Conservation (phyloP, 192 early-diverging fungal species). For the Coemansia interrupta region DNA sequence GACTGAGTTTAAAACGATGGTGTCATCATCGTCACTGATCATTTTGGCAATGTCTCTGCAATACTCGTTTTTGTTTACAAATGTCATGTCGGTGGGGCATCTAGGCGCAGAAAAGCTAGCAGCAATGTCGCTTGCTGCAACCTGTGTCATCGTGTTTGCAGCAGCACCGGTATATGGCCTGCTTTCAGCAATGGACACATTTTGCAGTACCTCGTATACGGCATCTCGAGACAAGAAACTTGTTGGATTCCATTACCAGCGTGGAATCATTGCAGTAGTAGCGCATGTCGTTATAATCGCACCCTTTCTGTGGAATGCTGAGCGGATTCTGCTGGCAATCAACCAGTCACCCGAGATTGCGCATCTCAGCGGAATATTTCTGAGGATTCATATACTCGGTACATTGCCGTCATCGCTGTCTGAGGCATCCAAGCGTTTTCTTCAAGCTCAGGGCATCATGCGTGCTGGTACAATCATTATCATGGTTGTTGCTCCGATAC, state of each 20-base stretch:
- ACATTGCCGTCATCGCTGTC: conserved; percentile 66
- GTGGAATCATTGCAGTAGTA: conserved; percentile 63
- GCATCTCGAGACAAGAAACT: conserved; percentile 53
- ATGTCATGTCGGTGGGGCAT: conserved; percentile 58
- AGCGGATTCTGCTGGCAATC: conserved; percentile 60
- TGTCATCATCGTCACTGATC: conserved; percentile 27
- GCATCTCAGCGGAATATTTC: conserved; percentile 52
- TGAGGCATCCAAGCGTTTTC: conserved; percentile 71
- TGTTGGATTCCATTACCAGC: conserved; percentile 23
- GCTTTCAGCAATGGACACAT: conserved; percentile 41
- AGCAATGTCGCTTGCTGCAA: conserved; percentile 57
- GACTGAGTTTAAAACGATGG: background rate
- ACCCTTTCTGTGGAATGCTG: conserved; percentile 65
- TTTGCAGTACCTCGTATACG: conserved; percentile 27
- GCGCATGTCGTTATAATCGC: conserved; percentile 55
- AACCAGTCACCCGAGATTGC: conserved; percentile 72
- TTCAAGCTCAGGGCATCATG: conserved; percentile 80
- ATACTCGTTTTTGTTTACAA: conserved; percentile 55
- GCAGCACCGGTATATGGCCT: conserved; percentile 56
- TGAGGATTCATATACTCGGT: conserved; percentile 60
- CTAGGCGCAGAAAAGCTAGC: conserved; percentile 53
- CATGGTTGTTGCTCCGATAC: conserved; percentile 61
- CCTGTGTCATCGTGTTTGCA: conserved; percentile 47
- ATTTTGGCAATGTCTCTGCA: conserved; percentile 56
- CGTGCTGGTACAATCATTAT: conserved; percentile 66